Base-by-base conservation (phyloP, 768 basidiomycete genomes). In the Pholiota molesta region DNA sequence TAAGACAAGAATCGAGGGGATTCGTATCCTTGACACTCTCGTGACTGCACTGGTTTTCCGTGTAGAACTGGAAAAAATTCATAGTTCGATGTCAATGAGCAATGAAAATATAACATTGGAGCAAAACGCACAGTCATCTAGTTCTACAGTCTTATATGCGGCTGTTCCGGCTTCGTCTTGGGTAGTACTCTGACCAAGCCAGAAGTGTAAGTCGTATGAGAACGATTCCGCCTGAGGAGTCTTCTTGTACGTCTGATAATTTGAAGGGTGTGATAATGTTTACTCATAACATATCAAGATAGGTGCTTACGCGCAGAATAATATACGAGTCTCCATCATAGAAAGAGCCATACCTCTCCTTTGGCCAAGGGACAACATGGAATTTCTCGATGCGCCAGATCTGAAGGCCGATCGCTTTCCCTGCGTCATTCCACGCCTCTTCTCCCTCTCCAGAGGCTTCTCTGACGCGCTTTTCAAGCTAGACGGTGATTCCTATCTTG, bases 251-350 rank as follows among this genome's bases (percentile, higher is more conserved):
- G 86, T 88, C 87, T 89, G 57, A 8, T 23, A 49, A 49, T 4
- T 37, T 3, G 11, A 26, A 49, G 13, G 8, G 26, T 5, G 26
- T 49, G 13, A 2, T 23, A 5, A 17, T 11, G 9, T 40, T 42
- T 11, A 51, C 2, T 5, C 19, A n/a, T 35, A 14, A 29, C 45
- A 21, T 14, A 35, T 19, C 10, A 35, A 21, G n/a, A 7, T 17
- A 37, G 35, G 10, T 9, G 71, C 81, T 65, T 64, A 86, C 87
- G 69, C 87, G 78, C 31, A 88, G 73, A n/a, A 88, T 74, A 58
- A 89, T 84, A 65, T 88, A 89, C 1, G 85, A 86, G 71, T 89
- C 86, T 1, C 86, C 88, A 64, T 83, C 80, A 66, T 87, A 89
- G 73, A 89, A 88, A 8, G 75, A 75, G 8, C 87, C 86, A 49